Conservation (phyloP, 805 yeast genomes). For the Kuraishia borneana region DNA sequence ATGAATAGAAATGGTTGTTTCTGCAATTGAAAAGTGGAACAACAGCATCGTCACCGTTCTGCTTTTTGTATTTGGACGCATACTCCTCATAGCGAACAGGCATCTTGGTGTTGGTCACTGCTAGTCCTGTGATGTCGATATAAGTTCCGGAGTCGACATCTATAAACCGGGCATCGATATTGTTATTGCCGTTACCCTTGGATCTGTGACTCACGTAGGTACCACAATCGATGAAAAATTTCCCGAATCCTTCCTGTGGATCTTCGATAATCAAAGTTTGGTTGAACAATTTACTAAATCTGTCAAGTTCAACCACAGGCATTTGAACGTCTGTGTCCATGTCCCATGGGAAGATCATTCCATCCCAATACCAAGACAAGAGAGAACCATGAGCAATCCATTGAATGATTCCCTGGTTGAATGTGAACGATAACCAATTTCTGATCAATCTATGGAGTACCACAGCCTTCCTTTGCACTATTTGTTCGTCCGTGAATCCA, state of each 20-base stretch:
- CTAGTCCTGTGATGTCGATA: slow-evolving; percentile 37
- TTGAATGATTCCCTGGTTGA: slow-evolving; percentile 23
- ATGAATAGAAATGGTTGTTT: slow-evolving; percentile 43
- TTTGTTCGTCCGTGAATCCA: slow-evolving; percentile 5
- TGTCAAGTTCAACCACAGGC: slow-evolving; percentile 40
- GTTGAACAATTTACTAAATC: slow-evolving; percentile 28
- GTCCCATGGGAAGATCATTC: slow-evolving; percentile 45
- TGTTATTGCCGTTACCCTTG: slow-evolving; percentile 47
- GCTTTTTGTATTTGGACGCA: background rate
- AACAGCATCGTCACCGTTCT: background rate
- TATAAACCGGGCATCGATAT: slow-evolving; percentile 64
- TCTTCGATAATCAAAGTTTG: slow-evolving; percentile 31
- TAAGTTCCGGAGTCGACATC: slow-evolving; percentile 62
- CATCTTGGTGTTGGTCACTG: slow-evolving; percentile 11
- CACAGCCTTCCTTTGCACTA: slow-evolving; percentile 10
- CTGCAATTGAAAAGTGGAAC: slow-evolving; percentile 45
- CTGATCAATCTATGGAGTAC: slow-evolving; percentile 28
- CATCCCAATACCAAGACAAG: slow-evolving; percentile 38
- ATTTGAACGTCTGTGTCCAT: slow-evolving; percentile 39
- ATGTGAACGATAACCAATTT: slow-evolving; percentile 33
- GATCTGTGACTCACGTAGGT: slow-evolving; percentile 43
- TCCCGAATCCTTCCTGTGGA: slow-evolving; percentile 17
- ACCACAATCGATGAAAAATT: slow-evolving; percentile 24
- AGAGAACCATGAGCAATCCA: slow-evolving; percentile 27
- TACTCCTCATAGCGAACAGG: slow-evolving; percentile 17